Evolutionary conservation across 345 rosid genomes (phyloP).

Genomic region (Bruguiera sexangula): DNA sequence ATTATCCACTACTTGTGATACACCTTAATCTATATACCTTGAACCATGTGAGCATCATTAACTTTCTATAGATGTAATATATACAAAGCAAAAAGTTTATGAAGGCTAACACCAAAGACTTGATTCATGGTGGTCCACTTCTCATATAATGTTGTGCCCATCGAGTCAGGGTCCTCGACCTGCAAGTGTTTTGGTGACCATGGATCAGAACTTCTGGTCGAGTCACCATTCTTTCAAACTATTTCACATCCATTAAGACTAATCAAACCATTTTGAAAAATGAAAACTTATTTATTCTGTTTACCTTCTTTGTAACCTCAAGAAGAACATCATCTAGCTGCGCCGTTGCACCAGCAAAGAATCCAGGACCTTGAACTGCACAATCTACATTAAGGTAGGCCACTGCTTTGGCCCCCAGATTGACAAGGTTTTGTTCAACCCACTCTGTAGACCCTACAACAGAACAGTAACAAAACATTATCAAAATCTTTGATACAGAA

Average conservation of each 20-base stretch:
- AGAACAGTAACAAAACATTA: constrained; percentile 13
- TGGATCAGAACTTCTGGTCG: constrained; percentile 5
- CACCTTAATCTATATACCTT: too few relatives aligned
- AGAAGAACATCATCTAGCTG: constrained; percentile 74
- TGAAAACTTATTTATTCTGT: background rate
- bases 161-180: constrained; percentile 78
- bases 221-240: background rate
- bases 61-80: background rate
- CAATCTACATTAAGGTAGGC: constrained; percentile 97
- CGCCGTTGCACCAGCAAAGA: constrained; percentile 81
- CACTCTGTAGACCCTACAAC: constrained; percentile 88
- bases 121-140: constrained; percentile 50
- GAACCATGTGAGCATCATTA: too few relatives aligned
- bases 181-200: constrained; percentile 19
- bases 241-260: background rate
- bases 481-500: constrained; percentile 1
- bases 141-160: constrained; percentile 54
- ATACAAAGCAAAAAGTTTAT: background rate
- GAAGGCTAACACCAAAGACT: constrained; percentile 38
- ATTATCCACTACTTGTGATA: background rate
- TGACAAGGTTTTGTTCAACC: constrained; percentile 86
- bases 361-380: constrained; percentile 96
- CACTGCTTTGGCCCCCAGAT: constrained; percentile 76
- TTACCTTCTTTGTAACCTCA: constrained; percentile 73
- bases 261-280: constrained; percentile 10